Evolutionary conservation across 345 rosid genomes (phyloP), one percentile per base, ranked within the genome.

Genomic region (Sonneratia alba): DNA sequence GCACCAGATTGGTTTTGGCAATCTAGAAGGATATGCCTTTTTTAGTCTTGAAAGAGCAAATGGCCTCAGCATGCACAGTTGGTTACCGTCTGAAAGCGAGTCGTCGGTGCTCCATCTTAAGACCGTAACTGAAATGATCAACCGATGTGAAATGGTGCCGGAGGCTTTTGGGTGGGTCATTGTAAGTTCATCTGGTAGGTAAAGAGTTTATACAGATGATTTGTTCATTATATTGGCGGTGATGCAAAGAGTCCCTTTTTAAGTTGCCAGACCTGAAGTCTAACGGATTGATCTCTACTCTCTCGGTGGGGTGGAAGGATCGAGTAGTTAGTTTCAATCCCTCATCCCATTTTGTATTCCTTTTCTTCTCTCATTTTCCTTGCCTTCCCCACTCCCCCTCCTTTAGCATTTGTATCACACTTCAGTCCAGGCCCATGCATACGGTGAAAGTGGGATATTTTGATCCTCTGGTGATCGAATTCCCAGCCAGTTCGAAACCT

Each of bases 1-100:
- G 72, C 77, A 49, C 66, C 64, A 18, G 71, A 69, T 42, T 27
- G 66, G 66, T 62, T 34, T 27, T 24, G 38, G 66, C 21, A 34
- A 34, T 18, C 66, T 8, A 13, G 63, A 57, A 7, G 14, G 27
- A 61, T 27, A 61, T 13, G 36, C 65, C 65, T 42, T 61, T 61
- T 21, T 9, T 61, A 61, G 65, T 24, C 65, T 19, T 61, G 24
- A 27, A 61, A 32, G 24, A 24, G 65, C 61, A 5, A 55, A 55
- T 15, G 6, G 61, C 24, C 61, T 22, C 12, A 22, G 34, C 63
- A 57, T 6, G 63, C 34, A 22, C 63, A 57, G 22, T 3, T 21
- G 51, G 15, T 8, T 11, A 8, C 32, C 5, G 12, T n/a, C n/a
- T 22, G 6, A 53, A 19, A 19, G 59, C 22, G n/a, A 53, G 24